These are phyloP conservation scores for Neurospora tetraspora DNA, from an alignment of 495 filamentous ascomycete species.

Conservation along the genomic window DNA sequence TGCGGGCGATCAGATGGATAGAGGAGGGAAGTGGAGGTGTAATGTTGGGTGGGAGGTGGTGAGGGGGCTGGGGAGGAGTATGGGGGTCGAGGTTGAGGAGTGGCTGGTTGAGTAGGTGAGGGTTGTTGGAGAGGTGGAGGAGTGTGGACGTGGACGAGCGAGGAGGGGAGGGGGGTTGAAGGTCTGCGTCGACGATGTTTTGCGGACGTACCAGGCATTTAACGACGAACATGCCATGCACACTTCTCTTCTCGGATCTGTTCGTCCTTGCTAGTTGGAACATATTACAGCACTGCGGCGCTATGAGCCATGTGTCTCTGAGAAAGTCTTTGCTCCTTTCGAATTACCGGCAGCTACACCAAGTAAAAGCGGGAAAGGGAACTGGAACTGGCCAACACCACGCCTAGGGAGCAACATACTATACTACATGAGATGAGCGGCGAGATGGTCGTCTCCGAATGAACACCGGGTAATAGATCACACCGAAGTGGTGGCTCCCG, in stretches of 20 bases:
- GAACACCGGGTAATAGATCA: background rate
- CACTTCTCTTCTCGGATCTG: background rate
- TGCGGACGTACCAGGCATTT: background rate
- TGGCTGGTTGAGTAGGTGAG: conserved; percentile 49
- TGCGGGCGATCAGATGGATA: conserved; percentile 48
- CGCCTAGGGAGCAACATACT: background rate
- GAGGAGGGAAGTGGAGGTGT: conserved; percentile 60
- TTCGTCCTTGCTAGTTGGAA: background rate
- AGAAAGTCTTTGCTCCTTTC: background rate
- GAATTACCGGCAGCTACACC: background rate
- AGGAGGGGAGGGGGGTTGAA: no score
- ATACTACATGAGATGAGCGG: background rate
- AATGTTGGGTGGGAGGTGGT: conserved; percentile 69
- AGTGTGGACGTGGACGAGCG: background rate
- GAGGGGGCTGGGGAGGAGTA: conserved; percentile 50
- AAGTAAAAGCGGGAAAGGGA: background rate
- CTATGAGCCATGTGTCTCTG: background rate
- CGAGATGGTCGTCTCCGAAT: background rate
- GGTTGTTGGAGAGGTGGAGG: background rate
- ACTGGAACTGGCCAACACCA: background rate
- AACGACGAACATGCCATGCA: background rate
- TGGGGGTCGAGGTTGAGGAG: conserved; percentile 63
- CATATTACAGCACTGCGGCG: background rate
- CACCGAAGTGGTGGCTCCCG: background rate
- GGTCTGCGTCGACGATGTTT: background rate